Base-by-base conservation (phyloP, 2,329 filamentous ascomycete genomes). In the Mycosphaerelloides madeirae region DNA sequence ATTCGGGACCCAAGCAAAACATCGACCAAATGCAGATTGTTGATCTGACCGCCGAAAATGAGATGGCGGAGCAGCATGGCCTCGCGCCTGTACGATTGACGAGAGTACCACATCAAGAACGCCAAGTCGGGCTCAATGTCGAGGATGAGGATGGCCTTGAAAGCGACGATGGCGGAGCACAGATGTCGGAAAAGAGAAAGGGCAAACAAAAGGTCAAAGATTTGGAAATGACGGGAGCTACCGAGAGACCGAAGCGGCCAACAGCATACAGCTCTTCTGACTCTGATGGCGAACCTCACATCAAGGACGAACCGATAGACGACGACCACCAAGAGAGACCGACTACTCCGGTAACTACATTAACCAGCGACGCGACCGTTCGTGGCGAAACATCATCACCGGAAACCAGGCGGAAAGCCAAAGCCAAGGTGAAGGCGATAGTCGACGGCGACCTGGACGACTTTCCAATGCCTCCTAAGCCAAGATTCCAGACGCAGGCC, bases 1-100 rank as follows among this genome's bases (percentile, higher is more conserved):
- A 71, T 32, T 62, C 66, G 18, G 70, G 65, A 18, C 66, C 69
- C 31, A 68, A 74, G 41, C 65, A 74, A 41, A 73, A 78, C 49
- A 77, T 83, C 43, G 79, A 83, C 51, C 62, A 71, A n/a, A 75
- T 80, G 49, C 73, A 74, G 50, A 58, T 81, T 11, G 71, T 76
- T 11, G 77, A 74, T 38, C 73, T 79, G 44, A 76, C 77, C 22
- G 70, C 74, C 35, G 64, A 68, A 14, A 59, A 59, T 15, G 29
- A 31, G 35, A 18, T 12, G 59, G 57, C 37, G 58, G 56, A 53
- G 50, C 51, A 42, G n/a, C 35, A 55, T 33, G 65, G 64, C 1
- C 63, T 76, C 33, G 64, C 68, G 37, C 79, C 79, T 4, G 69
- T 81, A 33, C 73, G 79, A n/a, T 69, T 81, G 37, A 68, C 71